Percentiles rank a stretch among this genome's conserved stretches.
Conservation (phyloP, 495 filamentous ascomycete genomes). For the Podospora tetraspora region DNA sequence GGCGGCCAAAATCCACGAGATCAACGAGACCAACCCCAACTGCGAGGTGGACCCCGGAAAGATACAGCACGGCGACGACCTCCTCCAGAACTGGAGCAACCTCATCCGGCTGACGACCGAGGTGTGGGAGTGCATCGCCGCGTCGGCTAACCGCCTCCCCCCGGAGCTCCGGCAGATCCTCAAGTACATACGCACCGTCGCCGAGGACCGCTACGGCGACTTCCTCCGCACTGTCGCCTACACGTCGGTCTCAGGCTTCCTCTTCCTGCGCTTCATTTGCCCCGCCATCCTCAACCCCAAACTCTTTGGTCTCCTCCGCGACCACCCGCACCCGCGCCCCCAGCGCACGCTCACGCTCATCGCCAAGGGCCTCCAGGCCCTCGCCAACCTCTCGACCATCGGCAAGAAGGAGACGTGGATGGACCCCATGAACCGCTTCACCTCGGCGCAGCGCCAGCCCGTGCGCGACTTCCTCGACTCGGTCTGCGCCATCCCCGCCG, state of each 20-base stretch:
- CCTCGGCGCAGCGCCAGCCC: constrained; percentile 56
- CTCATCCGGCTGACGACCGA: constrained; percentile 71
- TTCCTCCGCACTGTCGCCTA: constrained; percentile 89
- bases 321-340: constrained; percentile 79
- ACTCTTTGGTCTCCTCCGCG: constrained; percentile 81
- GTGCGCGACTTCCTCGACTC: constrained; percentile 85
- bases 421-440: constrained; percentile 92
- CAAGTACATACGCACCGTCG: constrained; percentile 86
- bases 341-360: constrained; percentile 91
- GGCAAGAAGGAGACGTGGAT: constrained; percentile 97
- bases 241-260: constrained; percentile 92
- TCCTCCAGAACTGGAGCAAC: constrained; percentile 77
- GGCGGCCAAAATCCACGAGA: constrained; percentile 75
- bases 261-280: constrained; percentile 94
- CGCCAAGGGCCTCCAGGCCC: constrained; percentile 89
- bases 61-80: constrained; percentile 63
- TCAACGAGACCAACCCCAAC: constrained; percentile 80
- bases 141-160: constrained; percentile 68
- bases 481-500: constrained; percentile 74
- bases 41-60: constrained; percentile 92
- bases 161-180: constrained; percentile 82
- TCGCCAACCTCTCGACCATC: constrained; percentile 90
- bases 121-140: constrained; percentile 78
- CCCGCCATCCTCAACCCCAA: constrained; percentile 95
- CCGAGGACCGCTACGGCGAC: constrained; percentile 96